Base-by-base conservation (phyloP, 129 eudicot genomes). In the Centaurea solstitialis region DNA sequence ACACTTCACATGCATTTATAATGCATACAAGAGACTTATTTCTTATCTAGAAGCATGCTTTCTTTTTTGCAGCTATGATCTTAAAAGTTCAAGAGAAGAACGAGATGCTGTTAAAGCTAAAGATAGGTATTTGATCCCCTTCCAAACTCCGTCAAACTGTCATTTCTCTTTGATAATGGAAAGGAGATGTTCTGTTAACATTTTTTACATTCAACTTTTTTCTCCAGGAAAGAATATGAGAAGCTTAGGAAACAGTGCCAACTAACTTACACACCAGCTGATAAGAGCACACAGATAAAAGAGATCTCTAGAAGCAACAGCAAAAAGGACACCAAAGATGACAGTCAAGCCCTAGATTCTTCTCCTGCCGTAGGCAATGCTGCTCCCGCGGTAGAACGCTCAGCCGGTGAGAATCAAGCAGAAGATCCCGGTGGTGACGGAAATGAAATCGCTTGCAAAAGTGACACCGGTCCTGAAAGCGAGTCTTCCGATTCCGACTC, bases 401-500 rank as follows among this genome's bases (percentile, higher is more conserved):
- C 81, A 38, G 33, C 81, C 2, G 72, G 50, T 68, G 84, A 77
- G 67, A 76, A 80, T 72, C 71, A 64, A 73, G 8, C 84, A 23
- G 76, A 74, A 23, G 59, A 74, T 66, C 77, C 69, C 9, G 72
- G 10, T 64, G 86, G 71, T 30, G 87, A 81, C 69, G 83, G 67
- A 41, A 86, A 79, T 78, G 76, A 77, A 76, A 69, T 89, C 70
- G 73, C 76, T 21, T 22, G 76, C 68, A 89, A 87, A 84, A 81
- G 40, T 73, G 78, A 38, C 75, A 84, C 82, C 45, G 87, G 83
- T 72, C 74, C 78, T 17, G 90, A 86, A 74, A 79, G 82, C 3
- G 94, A 89, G 68, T 89, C 91, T 30, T 87, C 90, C 6, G 91
- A 85, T 83, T 85, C 91, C 0, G 94, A 90, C 66, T 81, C 91